Percentiles rank a stretch among this genome's conserved stretches.
These are phyloP conservation scores for Phyllosticta ampelicida DNA, from an alignment of 2,329 filamentous ascomycete genomes.

Conservation along the genomic window DNA sequence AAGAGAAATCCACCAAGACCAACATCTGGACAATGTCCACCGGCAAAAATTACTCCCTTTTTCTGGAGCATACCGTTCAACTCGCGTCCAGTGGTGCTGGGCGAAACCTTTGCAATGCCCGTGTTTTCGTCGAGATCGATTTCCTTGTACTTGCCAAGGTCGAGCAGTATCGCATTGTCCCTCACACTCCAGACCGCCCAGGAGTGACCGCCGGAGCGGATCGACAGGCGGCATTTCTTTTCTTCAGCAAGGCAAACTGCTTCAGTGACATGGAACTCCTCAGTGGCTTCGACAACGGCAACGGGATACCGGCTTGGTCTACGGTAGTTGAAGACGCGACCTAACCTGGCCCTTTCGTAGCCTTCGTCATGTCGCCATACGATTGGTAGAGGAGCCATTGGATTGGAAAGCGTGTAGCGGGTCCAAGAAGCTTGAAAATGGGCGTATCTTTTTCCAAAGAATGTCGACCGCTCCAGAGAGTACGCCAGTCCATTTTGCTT, in stretches of 20 bases:
- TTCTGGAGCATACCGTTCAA: constrained; percentile 31
- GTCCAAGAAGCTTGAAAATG: background rate
- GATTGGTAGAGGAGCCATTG: constrained; percentile 11
- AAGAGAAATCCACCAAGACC: constrained; percentile 44
- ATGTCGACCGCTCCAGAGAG: background rate
- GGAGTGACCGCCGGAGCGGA: constrained; percentile 40
- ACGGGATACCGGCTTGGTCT: constrained; percentile 30
- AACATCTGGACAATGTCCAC: constrained; percentile 47
- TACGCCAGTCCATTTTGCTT: background rate
- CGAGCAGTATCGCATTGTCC: constrained; percentile 36
- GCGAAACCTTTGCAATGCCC: constrained; percentile 32
- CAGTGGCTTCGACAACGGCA: constrained; percentile 32
- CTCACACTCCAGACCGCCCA: constrained; percentile 42
- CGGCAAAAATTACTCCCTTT: constrained; percentile 39
- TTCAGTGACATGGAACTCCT: constrained; percentile 16
- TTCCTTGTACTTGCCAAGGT: constrained; percentile 30
- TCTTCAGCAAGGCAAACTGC: constrained; percentile 28
- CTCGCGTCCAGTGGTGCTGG: constrained; percentile 38
- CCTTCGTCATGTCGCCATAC: constrained; percentile 13
- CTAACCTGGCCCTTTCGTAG: constrained; percentile 30
- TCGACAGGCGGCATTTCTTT: constrained; percentile 30
- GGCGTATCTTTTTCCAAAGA: background rate
- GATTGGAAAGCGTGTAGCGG: background rate
- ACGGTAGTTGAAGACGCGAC: constrained; percentile 38
- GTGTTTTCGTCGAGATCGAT: constrained; percentile 32